phyloP scores from a whole-genome alignment of 331 rosid species.

The Dryas integrifolia region DNA sequence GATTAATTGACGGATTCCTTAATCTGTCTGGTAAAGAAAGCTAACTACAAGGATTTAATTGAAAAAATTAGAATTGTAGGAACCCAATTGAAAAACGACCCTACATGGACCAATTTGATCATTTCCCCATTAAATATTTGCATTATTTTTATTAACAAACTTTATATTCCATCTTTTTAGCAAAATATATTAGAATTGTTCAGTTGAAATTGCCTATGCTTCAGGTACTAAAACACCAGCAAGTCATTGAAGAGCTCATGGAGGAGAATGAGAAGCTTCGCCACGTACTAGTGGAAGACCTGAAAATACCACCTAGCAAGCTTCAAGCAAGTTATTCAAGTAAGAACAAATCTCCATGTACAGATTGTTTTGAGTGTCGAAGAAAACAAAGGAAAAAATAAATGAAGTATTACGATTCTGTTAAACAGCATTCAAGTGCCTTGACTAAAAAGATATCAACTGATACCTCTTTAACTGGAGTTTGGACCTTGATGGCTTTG shows the following conservation, averaged over 20 bases:
- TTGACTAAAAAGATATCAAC: constrained; percentile 17
- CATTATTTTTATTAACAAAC: neutral
- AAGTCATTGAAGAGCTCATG: constrained; percentile 74
- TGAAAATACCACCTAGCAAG: constrained; percentile 71
- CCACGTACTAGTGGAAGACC: constrained; percentile 70
- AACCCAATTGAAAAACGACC: too few species aligned
- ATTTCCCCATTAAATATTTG: neutral
- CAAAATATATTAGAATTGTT: constrained; percentile 8
- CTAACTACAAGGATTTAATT: too few species aligned
- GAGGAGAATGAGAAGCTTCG: constrained; percentile 91
- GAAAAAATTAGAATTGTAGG: too few species aligned
- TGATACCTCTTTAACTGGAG: constrained; percentile 11
- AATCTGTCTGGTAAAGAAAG: too few species aligned
- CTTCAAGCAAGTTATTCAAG: constrained; percentile 51
- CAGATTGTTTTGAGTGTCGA: constrained; percentile 77
- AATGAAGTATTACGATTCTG: constrained; percentile 15
- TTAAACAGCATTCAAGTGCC: constrained; percentile 9
- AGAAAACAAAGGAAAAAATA: constrained; percentile 68
- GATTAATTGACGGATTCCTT: too few species aligned
- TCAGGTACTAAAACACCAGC: constrained; percentile 87
- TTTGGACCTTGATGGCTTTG: constrained; percentile 7
- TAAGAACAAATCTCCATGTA: constrained; percentile 50
- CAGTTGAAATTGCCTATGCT: constrained; percentile 16
- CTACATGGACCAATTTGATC: too few species aligned
- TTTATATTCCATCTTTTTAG: neutral